Evolutionary conservation across 2,329 filamentous ascomycete genomes (phyloP).

Genomic region (Venturia nashicola): DNA sequence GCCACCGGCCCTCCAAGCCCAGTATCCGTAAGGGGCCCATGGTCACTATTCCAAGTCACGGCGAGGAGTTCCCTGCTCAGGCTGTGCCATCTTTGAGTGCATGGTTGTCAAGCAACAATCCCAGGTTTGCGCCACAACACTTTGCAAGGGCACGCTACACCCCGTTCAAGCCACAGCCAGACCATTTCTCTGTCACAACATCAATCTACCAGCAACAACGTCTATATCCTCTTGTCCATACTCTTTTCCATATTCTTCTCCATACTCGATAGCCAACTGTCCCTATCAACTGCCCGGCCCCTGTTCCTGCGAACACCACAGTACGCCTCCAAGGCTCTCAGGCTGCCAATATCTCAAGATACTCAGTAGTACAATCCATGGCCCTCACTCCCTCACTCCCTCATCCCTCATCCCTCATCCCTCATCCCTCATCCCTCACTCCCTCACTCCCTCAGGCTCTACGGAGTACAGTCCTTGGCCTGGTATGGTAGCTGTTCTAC

Average conservation of each 20-base stretch:
- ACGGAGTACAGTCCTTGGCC: too few species aligned
- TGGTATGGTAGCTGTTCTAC: too few species aligned
- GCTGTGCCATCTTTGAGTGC: neutral
- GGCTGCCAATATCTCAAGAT: too few species aligned
- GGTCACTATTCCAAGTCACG: neutral
- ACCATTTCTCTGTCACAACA: slow-evolving; percentile 7
- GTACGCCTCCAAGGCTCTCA: too few species aligned
- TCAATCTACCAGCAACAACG: slow-evolving; percentile 5
- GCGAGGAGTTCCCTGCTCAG: slow-evolving; percentile 7
- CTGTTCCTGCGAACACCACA: too few species aligned
- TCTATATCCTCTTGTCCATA: neutral
- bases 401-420: too few species aligned
- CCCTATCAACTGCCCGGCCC: neutral
- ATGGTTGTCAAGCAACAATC: slow-evolving; percentile 1
- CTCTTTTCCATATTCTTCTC: too few species aligned
- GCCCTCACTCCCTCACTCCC: too few species aligned
- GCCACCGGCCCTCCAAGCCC: neutral
- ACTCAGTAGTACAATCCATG: too few species aligned
- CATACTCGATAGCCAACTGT: too few species aligned
- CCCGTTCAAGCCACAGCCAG: neutral
- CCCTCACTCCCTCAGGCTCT: too few species aligned
- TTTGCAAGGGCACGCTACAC: neutral
- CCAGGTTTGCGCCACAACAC: neutral
- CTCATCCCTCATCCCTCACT: too few species aligned
- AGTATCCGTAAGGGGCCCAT: neutral